Evolutionary conservation across 306 rosid genomes (phyloP).

Genomic region (Morella rubra): DNA sequence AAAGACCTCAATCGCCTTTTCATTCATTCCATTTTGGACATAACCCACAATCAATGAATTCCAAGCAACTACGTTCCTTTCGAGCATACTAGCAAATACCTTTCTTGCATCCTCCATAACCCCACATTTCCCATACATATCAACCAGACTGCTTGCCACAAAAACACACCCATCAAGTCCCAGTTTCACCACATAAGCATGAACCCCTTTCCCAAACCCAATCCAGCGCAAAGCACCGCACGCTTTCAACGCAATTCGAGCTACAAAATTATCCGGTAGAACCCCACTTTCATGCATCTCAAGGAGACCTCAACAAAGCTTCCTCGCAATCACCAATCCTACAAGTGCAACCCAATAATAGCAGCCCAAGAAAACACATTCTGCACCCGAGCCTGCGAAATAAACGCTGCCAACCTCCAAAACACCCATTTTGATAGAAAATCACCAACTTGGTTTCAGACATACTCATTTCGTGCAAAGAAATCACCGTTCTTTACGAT

Average conservation of each 20-base stretch:
- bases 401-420: slow-evolving; percentile 40
- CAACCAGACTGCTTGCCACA: slow-evolving; percentile 69
- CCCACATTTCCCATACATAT: slow-evolving; percentile 92
- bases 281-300: slow-evolving; percentile 59
- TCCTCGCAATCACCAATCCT: slow-evolving; percentile 48
- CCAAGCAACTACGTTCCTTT: slow-evolving; percentile 68
- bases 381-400: slow-evolving; percentile 38
- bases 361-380: slow-evolving; percentile 88
- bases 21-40: slow-evolving; percentile 58
- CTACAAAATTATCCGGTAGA: slow-evolving; percentile 68
- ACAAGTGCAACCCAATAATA: slow-evolving; percentile 58
- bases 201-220: slow-evolving; percentile 58
- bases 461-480: slow-evolving; percentile 41
- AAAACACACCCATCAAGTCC: slow-evolving; percentile 53
- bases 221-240: slow-evolving; percentile 60
- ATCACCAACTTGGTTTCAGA: slow-evolving; percentile 71
- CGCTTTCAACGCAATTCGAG: slow-evolving; percentile 81
- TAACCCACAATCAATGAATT: slow-evolving; percentile 64
- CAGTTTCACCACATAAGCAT: slow-evolving; percentile 57
- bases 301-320: slow-evolving; percentile 45
- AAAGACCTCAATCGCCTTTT: slow-evolving; percentile 59
- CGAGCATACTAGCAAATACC: slow-evolving; percentile 61
- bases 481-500: slow-evolving; percentile 53
- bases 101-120: slow-evolving; percentile 54
- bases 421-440: slow-evolving; percentile 66